Percentiles rank a stretch among this genome's conserved stretches.
Evolutionary conservation across 768 basidiomycete genomes (phyloP).

Genomic region (Tylopilus plumbeoviolaceoides): DNA sequence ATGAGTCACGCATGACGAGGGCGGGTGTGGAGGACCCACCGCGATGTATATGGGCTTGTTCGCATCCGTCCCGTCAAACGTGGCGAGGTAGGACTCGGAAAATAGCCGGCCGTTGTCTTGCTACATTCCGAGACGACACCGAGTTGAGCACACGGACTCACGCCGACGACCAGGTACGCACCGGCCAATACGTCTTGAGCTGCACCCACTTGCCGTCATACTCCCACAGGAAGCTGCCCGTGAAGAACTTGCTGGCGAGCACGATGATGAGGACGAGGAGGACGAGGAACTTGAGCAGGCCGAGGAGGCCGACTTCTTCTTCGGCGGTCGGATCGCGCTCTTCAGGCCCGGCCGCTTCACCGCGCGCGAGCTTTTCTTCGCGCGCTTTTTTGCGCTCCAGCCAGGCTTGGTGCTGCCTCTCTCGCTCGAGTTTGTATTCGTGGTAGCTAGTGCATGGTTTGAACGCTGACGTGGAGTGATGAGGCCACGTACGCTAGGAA

Average conservation of each 20-base stretch:
- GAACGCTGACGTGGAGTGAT: neutral
- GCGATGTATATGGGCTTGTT: constrained; percentile 79
- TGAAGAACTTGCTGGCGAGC: constrained; percentile 77
- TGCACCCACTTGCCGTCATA: constrained; percentile 61
- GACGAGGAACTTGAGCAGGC: constrained; percentile 66
- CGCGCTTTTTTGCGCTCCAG: constrained; percentile 66
- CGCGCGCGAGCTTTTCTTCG: constrained; percentile 67
- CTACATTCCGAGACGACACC: constrained; percentile 1
- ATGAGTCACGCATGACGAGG: constrained; percentile 2
- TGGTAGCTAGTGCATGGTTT: constrained; percentile 46
- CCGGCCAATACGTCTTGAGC: constrained; percentile 62
- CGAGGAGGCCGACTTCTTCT: constrained; percentile 59
- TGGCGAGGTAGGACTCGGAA: constrained; percentile 63
- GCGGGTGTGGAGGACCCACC: constrained; percentile 39
- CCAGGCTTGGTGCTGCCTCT: constrained; percentile 60
- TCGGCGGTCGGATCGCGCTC: constrained; percentile 71
- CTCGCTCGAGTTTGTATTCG: constrained; percentile 60
- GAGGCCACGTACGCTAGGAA: constrained; percentile 66
- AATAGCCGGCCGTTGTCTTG: constrained; percentile 65
- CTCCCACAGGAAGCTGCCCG: constrained; percentile 86
- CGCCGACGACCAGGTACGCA: constrained; percentile 26
- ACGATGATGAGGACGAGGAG: constrained; percentile 49
- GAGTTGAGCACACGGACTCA: too few relatives aligned
- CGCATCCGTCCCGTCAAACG: constrained; percentile 66
- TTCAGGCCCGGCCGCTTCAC: constrained; percentile 68